Conservation (phyloP, 768 basidiomycete genomes). For the Kwoniella dendrophila region DNA sequence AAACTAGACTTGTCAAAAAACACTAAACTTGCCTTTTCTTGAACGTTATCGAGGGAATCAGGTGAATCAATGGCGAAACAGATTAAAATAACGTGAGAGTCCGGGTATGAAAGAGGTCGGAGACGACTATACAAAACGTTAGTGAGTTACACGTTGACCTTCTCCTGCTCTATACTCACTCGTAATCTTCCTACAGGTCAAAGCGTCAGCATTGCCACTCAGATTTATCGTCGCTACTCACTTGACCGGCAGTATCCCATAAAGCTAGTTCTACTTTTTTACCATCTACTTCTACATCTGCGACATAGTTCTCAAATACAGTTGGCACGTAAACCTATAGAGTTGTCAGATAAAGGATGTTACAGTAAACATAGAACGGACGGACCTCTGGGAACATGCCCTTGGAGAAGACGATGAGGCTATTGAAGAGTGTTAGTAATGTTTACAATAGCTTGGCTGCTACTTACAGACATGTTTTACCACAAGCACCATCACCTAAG, state of each 20-base stretch:
- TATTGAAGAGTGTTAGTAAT: slow-evolving; percentile 16
- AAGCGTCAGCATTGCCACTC: slow-evolving; percentile 23
- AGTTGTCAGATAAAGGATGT: neutral
- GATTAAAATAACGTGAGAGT: slow-evolving; percentile 99
- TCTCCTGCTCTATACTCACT: slow-evolving; percentile 54
- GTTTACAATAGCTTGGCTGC: neutral
- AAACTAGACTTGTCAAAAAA: too few relatives aligned
- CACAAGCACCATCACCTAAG: slow-evolving; percentile 99
- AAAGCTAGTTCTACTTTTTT: slow-evolving; percentile 97
- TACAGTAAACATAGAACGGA: neutral
- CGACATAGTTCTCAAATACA: slow-evolving; percentile 99
- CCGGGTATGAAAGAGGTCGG: slow-evolving; percentile 94
- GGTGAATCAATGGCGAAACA: slow-evolving; percentile 98
- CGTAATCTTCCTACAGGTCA: slow-evolving; percentile 75
- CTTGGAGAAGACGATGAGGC: slow-evolving; percentile 50
- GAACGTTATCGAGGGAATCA: slow-evolving; percentile 98
- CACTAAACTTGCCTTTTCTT: slow-evolving; percentile 99
- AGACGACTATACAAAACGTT: slow-evolving; percentile 63
- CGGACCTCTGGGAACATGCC: slow-evolving; percentile 56
- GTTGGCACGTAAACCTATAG: slow-evolving; percentile 97
- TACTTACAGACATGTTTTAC: slow-evolving; percentile 64
- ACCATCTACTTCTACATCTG: slow-evolving; percentile 96
- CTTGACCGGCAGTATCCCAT: slow-evolving; percentile 99
- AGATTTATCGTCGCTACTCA: slow-evolving; percentile 9
- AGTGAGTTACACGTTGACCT: neutral